Percentiles rank a stretch among this genome's conserved stretches.
Evolutionary conservation across 768 basidiomycete species (phyloP).

Genomic region (Termitomyces bulborhizus): DNA sequence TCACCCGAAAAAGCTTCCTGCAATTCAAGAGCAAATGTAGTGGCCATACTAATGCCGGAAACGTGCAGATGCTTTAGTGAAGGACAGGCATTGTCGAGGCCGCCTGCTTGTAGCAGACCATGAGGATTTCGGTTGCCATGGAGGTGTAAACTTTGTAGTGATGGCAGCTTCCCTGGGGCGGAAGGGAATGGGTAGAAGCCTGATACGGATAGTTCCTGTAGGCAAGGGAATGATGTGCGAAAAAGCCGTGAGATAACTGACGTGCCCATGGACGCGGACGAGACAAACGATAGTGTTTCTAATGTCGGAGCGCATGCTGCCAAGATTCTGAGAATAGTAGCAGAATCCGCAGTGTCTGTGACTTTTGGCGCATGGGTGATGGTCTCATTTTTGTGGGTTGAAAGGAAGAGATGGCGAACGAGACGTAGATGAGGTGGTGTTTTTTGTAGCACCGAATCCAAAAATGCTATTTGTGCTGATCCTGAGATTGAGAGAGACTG

Average conservation of each 20-base stretch:
- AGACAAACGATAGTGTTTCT: conserved; percentile 32
- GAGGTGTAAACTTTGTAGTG: conserved; percentile 35
- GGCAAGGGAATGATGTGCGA: conserved; percentile 31
- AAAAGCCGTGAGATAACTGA: conserved; percentile 36
- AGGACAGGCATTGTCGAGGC: conserved; percentile 34
- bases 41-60: conserved; percentile 36
- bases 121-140: conserved; percentile 45
- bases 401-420: conserved; percentile 40
- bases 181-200: conserved; percentile 48
- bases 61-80: conserved; percentile 30
- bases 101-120: conserved; percentile 34
- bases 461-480: conserved; percentile 17
- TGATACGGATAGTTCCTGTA: conserved; percentile 34
- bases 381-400: conserved; percentile 20
- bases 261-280: conserved; percentile 29
- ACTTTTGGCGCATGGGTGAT: conserved; percentile 1
- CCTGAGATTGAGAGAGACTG: conserved; percentile 31
- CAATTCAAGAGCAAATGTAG: conserved; percentile 36
- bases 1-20: conserved; percentile 22
- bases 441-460: conserved; percentile 24
- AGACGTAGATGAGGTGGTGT: conserved; percentile 30
- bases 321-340: conserved; percentile 27
- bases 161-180: conserved; percentile 27
- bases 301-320: conserved; percentile 33
- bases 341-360: conserved; percentile 5